Conservation (phyloP, 2,329 filamentous ascomycete species). For the Aspergillus brasiliensis region DNA sequence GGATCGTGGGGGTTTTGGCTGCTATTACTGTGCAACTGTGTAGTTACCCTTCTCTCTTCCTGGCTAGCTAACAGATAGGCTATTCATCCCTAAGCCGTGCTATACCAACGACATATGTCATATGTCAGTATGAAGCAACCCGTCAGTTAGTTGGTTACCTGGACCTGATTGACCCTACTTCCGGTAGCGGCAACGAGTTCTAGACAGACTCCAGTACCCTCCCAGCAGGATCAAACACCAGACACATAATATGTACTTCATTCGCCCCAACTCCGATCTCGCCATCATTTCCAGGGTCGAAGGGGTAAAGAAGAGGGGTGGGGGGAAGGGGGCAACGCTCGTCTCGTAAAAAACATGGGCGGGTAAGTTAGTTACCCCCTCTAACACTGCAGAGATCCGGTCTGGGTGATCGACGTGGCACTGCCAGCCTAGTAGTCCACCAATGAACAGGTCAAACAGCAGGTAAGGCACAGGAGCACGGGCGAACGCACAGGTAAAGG, state of each 20-base stretch:
- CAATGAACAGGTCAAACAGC: not conserved
- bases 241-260: no score
- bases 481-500: not conserved
- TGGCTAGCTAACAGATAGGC: not conserved
- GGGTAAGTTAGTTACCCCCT: not conserved
- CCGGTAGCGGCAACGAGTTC: not conserved
- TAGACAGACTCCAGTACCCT: no score
- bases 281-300: not conserved
- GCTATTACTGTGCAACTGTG: no score
- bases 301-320: not conserved
- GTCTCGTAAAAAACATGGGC: not conserved
- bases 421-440: not conserved
- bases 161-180: not conserved
- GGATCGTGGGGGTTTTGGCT: not conserved
- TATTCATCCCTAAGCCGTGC: not conserved
- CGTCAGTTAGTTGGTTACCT: no score
- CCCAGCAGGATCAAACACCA: not conserved
- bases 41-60: not conserved
- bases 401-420: slow-evolving; percentile 14
- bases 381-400: not conserved
- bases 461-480: slow-evolving; percentile 3
- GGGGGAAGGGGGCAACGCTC: not conserved
- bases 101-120: not conserved
- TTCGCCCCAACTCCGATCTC: not conserved
- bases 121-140: slow-evolving; percentile 3